Base-by-base conservation (phyloP, 176 grass and related monocot species). In the Aegilops sharonensis region DNA sequence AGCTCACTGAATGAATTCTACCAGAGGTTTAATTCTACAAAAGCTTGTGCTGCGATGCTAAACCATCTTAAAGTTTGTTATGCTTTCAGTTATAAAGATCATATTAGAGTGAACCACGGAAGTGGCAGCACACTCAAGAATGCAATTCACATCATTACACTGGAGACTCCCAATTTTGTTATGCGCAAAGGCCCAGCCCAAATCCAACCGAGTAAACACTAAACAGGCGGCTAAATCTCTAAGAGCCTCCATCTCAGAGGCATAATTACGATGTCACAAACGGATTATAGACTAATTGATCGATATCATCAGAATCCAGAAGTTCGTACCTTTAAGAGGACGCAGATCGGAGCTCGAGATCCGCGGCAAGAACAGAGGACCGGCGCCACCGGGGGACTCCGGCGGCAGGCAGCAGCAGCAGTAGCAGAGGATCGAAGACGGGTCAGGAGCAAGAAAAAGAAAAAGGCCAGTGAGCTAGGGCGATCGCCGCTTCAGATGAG, bases 291-390 rank as follows among this genome's bases (percentile, higher is more conserved):
- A 34, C 4, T 34, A 34, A 34, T 34, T 3, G 32, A 34, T 45
- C 13, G 73, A 31, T 18, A 40, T 17, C 81, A n/a, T 7, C 27
- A 18, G 86, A 34, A 37, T 21, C 4, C 24, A 15, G 86, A 36
- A 64, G 66, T 74, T 57, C 9, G 59, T 83, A 90, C 89, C 84
- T 87, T 83, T 4, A 59, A 43, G 18, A 11, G 64, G 79, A 50
- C 24, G 57, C 24, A 13, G 89, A 83, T 73, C 66, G 40, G 73
- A 65, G 57, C 6, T 35, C 79, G 73, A 85, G 89, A 90, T 85
- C 77, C 39, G 68, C 67, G 23, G 27, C 62, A 18, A 17, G 8
- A 32, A 21, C 25, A 32, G 78, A 67, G 25, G 42, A 39, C 8
- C 42, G 61, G 20, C 8, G 52, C 30, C 36, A 15, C 18, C 54